Base-by-base conservation (phyloP, 768 basidiomycete species). In the Boletus huronensis region DNA sequence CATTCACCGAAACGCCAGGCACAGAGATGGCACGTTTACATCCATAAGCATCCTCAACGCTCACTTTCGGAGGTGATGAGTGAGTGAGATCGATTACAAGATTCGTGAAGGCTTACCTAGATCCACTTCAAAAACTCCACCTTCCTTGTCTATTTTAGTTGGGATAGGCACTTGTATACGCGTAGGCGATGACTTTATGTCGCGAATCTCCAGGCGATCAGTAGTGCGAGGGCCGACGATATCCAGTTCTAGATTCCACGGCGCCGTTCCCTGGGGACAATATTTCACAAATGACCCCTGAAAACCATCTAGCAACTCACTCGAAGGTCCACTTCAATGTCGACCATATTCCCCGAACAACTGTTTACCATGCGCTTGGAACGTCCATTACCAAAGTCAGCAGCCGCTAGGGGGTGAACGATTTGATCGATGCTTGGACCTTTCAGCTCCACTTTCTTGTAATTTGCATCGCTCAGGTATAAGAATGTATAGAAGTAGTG, bases 231-330 rank as follows among this genome's bases (percentile, higher is more conserved):
- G 84, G 6, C 89, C 88, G 36, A 90, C 87, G 13, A 93, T 75
- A 62, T 93, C 88, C 23, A 95, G 74, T 44, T 90, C 88, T 28
- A 98, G 66, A 62, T 82, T 90, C 89, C 95, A 96, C 2, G 97
- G 96, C 5, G 90, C 83, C 5, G 85, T 89, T 46, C 97, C 97
- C 88, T 94, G 48, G 14, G 10, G 52, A 47, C 11, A 14, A 40
- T 55, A 2, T 58, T 29, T 57, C 19, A 60, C 3, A 28, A 52
- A 39, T 8, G 51, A 31, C 8, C 1, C 32, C 19, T 42, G 14
- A 21, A 44, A 48, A 25, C 39, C 29, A 28, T 23, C 13, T 23
- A 48, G 16, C 52, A 58, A 69, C 78, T 59, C 57, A 93, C 93
- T 67, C 81, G 80, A 45, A 98, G 81, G 42, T 92, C 87, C 21